Evolutionary conservation across 306 rosid genomes (phyloP), one percentile per base, ranked within the genome.

Genomic region (Prunus salicina): DNA sequence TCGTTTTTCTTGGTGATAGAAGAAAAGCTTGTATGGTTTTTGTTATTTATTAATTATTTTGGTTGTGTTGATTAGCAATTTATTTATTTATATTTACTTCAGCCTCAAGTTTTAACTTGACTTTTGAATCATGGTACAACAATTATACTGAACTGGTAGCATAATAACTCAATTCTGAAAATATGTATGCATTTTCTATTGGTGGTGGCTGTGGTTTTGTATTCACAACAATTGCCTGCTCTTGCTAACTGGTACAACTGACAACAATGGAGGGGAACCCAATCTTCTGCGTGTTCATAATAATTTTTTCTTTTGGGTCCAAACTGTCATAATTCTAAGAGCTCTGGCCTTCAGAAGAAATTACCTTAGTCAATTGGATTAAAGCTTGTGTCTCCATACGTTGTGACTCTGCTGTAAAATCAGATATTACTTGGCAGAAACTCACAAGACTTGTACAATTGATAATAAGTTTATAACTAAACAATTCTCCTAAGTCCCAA

Each of bases 11-110:
- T 75, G 78, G 71, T 69, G 70, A 73, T 75, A 24, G 76, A 77
- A 71, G 67, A 75, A 71, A 76, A 64, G 45, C 75, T 78, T 56
- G 77, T 78, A 66, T 78, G 72, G 67, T 74, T 70, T 78, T 74
- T 50, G 18, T 62, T 77, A 56, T 73, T 73, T 76, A 11, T 81
- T 75, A 63, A 69, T 57, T 53, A 72, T 69, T 67, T 49, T 56
- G 57, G 61, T 71, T 57, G 69, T 56, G 67, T 41, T 68, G 14
- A 11, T 13, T 64, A 22, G 60, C 61, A 7, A 12, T 63, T 19
- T 19, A 16, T 9, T 60, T 69, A 20, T 22, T 75, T 45, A 1
- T 53, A 38, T 46, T 12, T 74, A 16, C 61, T 75, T 41, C 51
- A 51, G 19, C 45, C 60, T 27, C 30, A 16, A 24, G 28, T 15